Evolutionary conservation across 225 moss, liverwort and hornwort genomes (phyloP).

Genomic region (Straminergon stramineum): DNA sequence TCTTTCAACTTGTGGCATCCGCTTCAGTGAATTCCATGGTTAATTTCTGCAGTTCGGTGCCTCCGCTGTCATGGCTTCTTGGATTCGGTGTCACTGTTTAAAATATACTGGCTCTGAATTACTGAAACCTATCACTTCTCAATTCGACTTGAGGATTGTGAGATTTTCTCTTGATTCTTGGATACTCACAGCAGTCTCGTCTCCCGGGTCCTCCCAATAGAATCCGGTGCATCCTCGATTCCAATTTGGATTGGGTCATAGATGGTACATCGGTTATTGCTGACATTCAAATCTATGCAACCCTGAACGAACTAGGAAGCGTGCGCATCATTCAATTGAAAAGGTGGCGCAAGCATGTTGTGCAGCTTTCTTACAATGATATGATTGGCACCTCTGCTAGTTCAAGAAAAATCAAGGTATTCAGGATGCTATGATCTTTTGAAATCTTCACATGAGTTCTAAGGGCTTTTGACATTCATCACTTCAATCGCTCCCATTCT

Average conservation of each 20-base stretch:
- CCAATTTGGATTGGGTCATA: background rate
- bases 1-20: constrained; percentile 4
- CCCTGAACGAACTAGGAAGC: background rate
- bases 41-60: background rate
- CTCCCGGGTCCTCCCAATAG: background rate
- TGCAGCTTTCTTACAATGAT: background rate
- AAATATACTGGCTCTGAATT: background rate
- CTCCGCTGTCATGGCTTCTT: background rate
- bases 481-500: background rate
- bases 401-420: background rate
- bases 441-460: background rate
- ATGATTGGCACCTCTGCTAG: background rate
- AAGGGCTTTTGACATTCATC: background rate
- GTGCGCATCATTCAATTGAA: background rate
- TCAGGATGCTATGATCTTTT: background rate
- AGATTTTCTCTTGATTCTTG: background rate
- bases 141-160: background rate
- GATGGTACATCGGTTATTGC: background rate
- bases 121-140: background rate
- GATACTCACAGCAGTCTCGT: background rate
- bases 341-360: background rate
- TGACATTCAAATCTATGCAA: background rate
- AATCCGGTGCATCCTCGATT: background rate
- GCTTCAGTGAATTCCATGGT: constrained; percentile 4
- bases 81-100: background rate